A percentile compares a stretch with the other conserved stretches of the same genome.
Evolutionary conservation across 2,329 filamentous ascomycete genomes (phyloP).

Genomic region (Penicillium occitanis): DNA sequence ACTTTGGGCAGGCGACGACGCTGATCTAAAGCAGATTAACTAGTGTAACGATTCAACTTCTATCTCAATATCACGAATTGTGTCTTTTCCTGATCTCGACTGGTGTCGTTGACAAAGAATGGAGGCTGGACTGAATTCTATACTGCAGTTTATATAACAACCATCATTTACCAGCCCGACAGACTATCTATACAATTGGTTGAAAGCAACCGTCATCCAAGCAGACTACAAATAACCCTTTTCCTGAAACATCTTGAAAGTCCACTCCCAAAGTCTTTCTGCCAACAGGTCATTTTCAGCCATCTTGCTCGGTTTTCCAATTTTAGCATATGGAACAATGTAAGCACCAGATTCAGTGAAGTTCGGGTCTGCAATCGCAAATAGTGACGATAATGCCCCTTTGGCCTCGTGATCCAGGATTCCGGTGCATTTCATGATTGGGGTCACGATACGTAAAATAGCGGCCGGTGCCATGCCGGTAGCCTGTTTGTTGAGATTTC

Average conservation of each 20-base stretch:
- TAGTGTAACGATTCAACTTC: no score
- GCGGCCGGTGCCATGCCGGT: neutral
- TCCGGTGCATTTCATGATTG: neutral
- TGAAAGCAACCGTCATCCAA: neutral
- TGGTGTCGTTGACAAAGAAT: neutral
- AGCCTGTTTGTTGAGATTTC: neutral
- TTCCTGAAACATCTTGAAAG: neutral
- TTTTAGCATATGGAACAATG: neutral
- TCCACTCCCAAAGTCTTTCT: constrained; percentile 3
- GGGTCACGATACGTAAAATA: neutral
- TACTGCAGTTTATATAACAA: neutral
- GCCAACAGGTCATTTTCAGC: neutral
- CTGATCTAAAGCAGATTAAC: no score
- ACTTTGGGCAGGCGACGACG: no score
- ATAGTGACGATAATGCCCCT: neutral
- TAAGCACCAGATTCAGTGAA: constrained; percentile 1
- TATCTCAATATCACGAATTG: no score
- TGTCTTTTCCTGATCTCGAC: no score
- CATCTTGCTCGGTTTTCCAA: neutral
- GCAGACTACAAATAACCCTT: neutral
- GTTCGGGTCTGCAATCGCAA: neutral
- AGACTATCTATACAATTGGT: neutral
- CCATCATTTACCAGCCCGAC: neutral
- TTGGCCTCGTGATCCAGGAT: neutral
- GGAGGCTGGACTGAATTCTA: neutral